Evolutionary conservation across 2,329 filamentous ascomycete species (phyloP), one percentile per base, ranked within the genome.

Genomic region (Sphaerulina populicola): DNA sequence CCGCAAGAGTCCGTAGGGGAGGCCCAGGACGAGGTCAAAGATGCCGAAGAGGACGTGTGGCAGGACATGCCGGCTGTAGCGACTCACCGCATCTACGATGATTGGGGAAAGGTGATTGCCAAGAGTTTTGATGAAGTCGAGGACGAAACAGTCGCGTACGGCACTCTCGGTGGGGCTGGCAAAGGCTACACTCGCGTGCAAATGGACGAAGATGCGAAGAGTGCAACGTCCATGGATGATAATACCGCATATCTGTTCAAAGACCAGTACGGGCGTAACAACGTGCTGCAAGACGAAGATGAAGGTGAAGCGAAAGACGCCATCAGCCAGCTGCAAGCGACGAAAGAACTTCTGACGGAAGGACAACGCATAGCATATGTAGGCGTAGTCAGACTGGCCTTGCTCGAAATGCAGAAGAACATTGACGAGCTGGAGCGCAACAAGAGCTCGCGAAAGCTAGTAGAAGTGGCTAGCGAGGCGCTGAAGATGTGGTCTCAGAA

Each of bases 401-500:
- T 97, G 57, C 83, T 83, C 44, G 77, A 80, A 54, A 88, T 98
- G 83, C 74, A 83, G 47, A 80, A 80, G 56, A 82, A 86, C 30
- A 67, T 83, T 48, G 81, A 88, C 51, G 68, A 70, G 9, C 67
- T 90, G 36, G 78, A 82, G 54, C 70, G 72, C 27, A 82, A 77
- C 2, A 87, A 77, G 62, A 78, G 76, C 38, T 78, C 80, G 1
- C 93, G 85, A 69, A 96, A 91, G 67, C 74, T 82, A 39, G 67
- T 89, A 9, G 76, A 79, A 29, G 72, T 84, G 54, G 80, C 86
- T 0, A 73, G 82, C 9, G 93, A 96, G 68, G 80, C 83, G 33
- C 84, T 87, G 72, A 85, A 85, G 69, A 96, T 96, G 86, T 98
- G 91, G 91, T 83, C 86, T 51, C 93, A 98, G 68, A 94, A 94